Evolutionary conservation across 2,329 filamentous ascomycete genomes (phyloP), one percentile per base, ranked within the genome.

Genomic region (Polytolypa hystricis): DNA sequence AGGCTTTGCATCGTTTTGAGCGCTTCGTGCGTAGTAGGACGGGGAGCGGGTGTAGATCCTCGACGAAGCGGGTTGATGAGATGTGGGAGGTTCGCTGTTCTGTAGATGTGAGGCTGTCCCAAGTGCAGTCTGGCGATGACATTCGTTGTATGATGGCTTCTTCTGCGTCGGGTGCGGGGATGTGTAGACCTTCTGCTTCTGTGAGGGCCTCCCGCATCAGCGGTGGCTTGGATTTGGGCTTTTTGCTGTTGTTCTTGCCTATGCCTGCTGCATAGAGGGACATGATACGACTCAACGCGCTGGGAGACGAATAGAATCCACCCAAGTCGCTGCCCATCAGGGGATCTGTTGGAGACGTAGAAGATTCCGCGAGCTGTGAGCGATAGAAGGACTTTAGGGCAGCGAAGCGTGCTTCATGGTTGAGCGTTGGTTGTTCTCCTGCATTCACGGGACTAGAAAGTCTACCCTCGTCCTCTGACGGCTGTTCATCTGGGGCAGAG

Each of bases 1-100:
- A 98, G 8, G 80, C 74, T 34, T 84, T 81, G 60, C 91, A 98
- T 30, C 91, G 84, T 64, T 95, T 96, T 14, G 85, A 86, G 25
- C 89, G 81, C 55, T 95, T 95, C 0, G 89, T 93, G 39, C 85
- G 80, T 10, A 98, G 74, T 2, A 93, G 72, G 11, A 83, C 81
- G 0, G 87, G 80, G 10, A 87, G 72, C 0, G 91, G 91, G 18
- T 84, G 79, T 4, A 96, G 73, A 14, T 89, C 76, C 36, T 79
- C 72, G 2, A 74, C 62, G 53, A 91, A 87, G 5, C 73, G 74
- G 2, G 73, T 62, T 26, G 67, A 58, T 47, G 59, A 55, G 43
- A 61, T 52, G 55, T 74, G 61, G 60, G 70, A 52, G 47, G 58
- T 32, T 52, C 69, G 58, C 53, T 80, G 77, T 4, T 65, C 55